Base-by-base conservation (phyloP, 805 yeast species). In the Ogataea angusta region DNA sequence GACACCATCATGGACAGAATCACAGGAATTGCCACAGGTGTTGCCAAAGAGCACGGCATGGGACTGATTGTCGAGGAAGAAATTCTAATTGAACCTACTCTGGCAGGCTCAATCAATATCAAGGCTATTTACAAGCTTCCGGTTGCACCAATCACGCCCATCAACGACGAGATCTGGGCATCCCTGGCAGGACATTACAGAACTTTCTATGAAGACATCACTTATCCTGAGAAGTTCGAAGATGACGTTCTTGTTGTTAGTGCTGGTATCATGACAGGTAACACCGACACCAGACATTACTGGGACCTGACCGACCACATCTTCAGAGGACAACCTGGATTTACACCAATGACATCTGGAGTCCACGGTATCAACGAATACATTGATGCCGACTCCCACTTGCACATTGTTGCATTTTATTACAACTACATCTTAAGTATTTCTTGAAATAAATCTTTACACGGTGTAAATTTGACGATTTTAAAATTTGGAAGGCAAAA, bases 281-380 rank as follows among this genome's bases (percentile, higher is more conserved):
- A 82, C 60, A 83, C 90, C 3, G 90, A 84, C 54, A 82, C 89
- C 5, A 65, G 68, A 42, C 69, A 73, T 52, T 84, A 80, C 60
- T 81, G 87, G 88, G 56, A 62, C 30, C 63, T 84, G 51, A 73
- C 83, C 2, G 59, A 67, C 26, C 73, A 82, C 53, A 80, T 84
- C 38, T 84, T 69, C 64, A 68, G 90, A 42, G 78, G 70, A 56
- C 69, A 70, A 30, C 83, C 86, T 10, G 73, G 71, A 23, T 59
- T 64, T 15, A 49, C 57, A 25, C 61, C 60, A 29, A 59, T 62
- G 30, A 47, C 52, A 13, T 56, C 60, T 23, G 66, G 71, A 31
- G 64, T 70, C 30, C 91, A 84, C 62, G 77, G 84, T 23, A 80
- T 82, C 14, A 74, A 84, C 55, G 93, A 85, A 58, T 71, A 66